These are phyloP conservation scores for Pyrenochaeta sp. DNA, from an alignment of 2,329 filamentous ascomycete genomes.

Conservation along the genomic window DNA sequence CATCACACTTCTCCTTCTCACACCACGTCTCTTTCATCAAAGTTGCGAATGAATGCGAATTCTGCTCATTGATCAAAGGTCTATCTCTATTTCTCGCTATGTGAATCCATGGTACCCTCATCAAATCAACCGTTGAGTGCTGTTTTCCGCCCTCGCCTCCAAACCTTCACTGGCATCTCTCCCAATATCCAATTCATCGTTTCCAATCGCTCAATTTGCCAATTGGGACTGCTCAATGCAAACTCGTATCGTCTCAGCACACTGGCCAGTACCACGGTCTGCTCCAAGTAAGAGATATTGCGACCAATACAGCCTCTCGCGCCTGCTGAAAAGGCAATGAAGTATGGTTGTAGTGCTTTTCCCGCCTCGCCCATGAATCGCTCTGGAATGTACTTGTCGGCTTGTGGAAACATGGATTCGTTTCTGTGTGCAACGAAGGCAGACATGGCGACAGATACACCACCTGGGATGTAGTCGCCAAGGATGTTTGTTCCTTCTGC, in stretches of 20 bases:
- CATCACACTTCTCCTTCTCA: background rate
- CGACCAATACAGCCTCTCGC: constrained; percentile 39
- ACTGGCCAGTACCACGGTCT: constrained; percentile 42
- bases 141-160: constrained; percentile 34
- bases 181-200: constrained; percentile 48
- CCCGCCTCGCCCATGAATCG: constrained; percentile 47
- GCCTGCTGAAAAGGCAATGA: constrained; percentile 39
- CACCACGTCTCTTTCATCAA: no score
- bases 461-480: constrained; percentile 36
- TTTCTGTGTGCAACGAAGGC: constrained; percentile 58
- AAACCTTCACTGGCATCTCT: constrained; percentile 50
- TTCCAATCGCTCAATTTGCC: constrained; percentile 45
- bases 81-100: no score
- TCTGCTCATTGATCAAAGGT: no score
- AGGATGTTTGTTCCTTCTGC: constrained; percentile 36
- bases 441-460: constrained; percentile 42
- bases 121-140: constrained; percentile 13
- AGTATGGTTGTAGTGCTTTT: constrained; percentile 37
- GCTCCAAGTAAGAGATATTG: constrained; percentile 41
- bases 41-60: no score
- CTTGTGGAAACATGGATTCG: constrained; percentile 34
- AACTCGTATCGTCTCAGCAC: constrained; percentile 50
- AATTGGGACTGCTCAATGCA: constrained; percentile 45
- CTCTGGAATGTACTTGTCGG: constrained; percentile 44
- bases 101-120: no score